Percentiles rank a stretch among this genome's conserved stretches.
Conservation (phyloP, 495 filamentous ascomycete species). For the Tuber melanosporum region DNA sequence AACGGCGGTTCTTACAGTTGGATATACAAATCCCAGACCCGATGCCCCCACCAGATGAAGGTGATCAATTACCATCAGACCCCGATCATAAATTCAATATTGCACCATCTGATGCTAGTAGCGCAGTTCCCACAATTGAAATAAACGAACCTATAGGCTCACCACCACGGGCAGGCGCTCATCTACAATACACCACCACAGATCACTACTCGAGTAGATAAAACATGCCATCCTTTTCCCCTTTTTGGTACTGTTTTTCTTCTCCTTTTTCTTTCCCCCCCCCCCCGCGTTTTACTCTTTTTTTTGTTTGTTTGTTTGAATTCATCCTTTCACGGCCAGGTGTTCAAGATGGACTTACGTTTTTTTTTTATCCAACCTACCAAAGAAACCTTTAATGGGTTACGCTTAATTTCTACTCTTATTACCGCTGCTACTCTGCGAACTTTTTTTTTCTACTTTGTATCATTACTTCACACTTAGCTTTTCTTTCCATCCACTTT, state of each 20-base stretch:
- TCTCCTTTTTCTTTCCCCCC: background rate
- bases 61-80: slow-evolving; percentile 12
- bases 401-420: background rate
- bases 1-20: slow-evolving; percentile 46
- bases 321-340: background rate
- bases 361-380: background rate
- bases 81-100: slow-evolving; percentile 8
- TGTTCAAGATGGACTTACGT: slow-evolving; percentile 6
- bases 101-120: slow-evolving; percentile 20
- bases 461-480: slow-evolving; percentile 1
- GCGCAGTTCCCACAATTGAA: slow-evolving; percentile 19
- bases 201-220: background rate
- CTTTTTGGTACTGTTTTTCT: background rate
- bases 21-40: slow-evolving; percentile 84
- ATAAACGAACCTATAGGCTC: slow-evolving; percentile 11
- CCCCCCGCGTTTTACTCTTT: background rate
- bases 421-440: background rate
- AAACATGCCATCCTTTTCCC: background rate
- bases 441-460: background rate
- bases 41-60: slow-evolving; percentile 13
- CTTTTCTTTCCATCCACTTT: background rate
- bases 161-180: background rate
- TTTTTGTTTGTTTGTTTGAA: background rate
- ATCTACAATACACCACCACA: background rate
- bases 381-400: background rate